Evolutionary conservation across 108 stramenopile genomes (phyloP).

Genomic region (Nannochloropsis oceanica): DNA sequence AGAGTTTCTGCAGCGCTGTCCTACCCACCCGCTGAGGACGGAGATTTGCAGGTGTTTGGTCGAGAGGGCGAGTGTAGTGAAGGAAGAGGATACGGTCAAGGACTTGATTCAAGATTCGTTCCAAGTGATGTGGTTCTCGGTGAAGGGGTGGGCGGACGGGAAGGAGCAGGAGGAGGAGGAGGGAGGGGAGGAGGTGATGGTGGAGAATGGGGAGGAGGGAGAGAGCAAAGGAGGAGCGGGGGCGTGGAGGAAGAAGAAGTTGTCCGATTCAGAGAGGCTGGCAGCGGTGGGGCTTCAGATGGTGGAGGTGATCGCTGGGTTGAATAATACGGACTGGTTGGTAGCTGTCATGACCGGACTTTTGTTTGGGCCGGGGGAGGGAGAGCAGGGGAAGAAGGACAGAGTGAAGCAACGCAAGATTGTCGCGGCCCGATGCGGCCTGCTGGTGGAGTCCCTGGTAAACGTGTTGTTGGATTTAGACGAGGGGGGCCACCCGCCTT

Average conservation of each 20-base stretch:
- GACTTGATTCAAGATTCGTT: slow-evolving; percentile 77
- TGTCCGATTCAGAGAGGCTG: background rate
- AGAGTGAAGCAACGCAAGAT: slow-evolving; percentile 44
- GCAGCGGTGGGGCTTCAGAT: slow-evolving; percentile 47
- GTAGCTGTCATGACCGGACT: slow-evolving; percentile 56
- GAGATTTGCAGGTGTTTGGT: slow-evolving; percentile 55
- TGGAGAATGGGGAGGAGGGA: background rate
- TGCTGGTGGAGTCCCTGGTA: slow-evolving; percentile 53
- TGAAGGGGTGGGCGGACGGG: background rate
- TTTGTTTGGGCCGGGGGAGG: slow-evolving; percentile 50
- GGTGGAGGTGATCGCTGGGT: slow-evolving; percentile 60
- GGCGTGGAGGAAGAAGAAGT: background rate
- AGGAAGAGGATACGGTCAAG: slow-evolving; percentile 81
- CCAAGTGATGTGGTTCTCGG: slow-evolving; percentile 52
- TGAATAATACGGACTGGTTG: slow-evolving; percentile 46
- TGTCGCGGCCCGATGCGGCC: slow-evolving; percentile 43
- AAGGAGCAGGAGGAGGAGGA: background rate
- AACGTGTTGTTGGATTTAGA: slow-evolving; percentile 62
- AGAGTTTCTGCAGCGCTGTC: slow-evolving; percentile 55
- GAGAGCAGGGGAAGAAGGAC: slow-evolving; percentile 60
- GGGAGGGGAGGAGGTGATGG: background rate
- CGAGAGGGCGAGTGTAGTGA: slow-evolving; percentile 58
- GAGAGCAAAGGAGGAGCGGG: background rate
- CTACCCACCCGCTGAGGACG: slow-evolving; percentile 56
- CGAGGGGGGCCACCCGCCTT: slow-evolving; percentile 42